Conservation (phyloP, 768 basidiomycete species). For the Rhodocollybia butyracea region DNA sequence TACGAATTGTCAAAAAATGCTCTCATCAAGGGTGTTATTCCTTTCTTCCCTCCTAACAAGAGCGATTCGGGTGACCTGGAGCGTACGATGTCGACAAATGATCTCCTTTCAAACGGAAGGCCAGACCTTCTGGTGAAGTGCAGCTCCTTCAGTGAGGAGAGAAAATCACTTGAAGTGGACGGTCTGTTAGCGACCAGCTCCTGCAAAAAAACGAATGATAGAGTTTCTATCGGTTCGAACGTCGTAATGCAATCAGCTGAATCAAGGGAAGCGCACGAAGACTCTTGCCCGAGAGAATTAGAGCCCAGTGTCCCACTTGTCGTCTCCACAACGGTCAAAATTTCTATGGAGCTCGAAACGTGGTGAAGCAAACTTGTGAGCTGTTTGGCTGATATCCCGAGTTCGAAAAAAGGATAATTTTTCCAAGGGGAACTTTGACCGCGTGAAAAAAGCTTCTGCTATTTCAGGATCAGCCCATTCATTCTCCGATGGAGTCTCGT, state of each 20-base stretch:
- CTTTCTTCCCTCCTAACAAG: background rate
- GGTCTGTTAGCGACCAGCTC: background rate
- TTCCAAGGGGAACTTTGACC: background rate
- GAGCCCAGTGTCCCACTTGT: background rate
- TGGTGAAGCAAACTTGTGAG: background rate
- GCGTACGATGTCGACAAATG: background rate
- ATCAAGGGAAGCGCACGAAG: background rate
- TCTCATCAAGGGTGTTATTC: background rate
- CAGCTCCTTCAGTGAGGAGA: background rate
- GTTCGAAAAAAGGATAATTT: background rate
- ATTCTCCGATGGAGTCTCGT: background rate
- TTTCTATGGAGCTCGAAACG: background rate
- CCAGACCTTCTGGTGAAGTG: background rate
- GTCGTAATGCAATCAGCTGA: no score
- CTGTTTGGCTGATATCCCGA: background rate
- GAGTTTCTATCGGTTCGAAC: background rate
- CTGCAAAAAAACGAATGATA: background rate
- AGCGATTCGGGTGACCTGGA: background rate
- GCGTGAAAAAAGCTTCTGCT: background rate
- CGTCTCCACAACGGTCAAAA: background rate
- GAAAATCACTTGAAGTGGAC: background rate
- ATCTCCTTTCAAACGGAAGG: background rate
- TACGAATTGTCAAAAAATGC: background rate
- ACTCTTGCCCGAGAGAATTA: no score
- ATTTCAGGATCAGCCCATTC: background rate